phyloP scores from a whole-genome alignment of 768 basidiomycete species.

The Boletus pseudo-olivaceus region DNA sequence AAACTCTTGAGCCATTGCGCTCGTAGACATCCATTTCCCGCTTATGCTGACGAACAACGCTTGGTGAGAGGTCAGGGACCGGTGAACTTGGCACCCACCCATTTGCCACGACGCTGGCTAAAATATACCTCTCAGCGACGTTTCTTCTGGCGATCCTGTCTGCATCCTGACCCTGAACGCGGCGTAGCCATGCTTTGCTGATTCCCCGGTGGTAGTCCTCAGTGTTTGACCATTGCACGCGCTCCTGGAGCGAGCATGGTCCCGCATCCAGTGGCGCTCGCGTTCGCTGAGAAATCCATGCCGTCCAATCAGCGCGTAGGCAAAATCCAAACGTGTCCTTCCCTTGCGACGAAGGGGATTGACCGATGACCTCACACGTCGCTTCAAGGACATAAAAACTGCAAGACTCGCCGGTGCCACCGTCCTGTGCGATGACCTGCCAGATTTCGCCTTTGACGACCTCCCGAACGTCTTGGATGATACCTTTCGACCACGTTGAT shows the following conservation, averaged over 20 bases:
- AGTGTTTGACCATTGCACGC: constrained; percentile 63
- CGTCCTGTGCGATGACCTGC: constrained; percentile 40
- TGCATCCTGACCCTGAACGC: constrained; percentile 41
- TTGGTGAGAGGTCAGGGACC: constrained; percentile 1
- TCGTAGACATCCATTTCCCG: constrained; percentile 63
- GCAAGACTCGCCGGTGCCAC: constrained; percentile 22
- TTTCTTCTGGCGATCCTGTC: constrained; percentile 39
- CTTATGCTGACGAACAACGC: constrained; percentile 49
- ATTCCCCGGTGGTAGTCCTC: constrained; percentile 71
- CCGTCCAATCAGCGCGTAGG: constrained; percentile 64
- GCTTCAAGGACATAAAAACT: constrained; percentile 58
- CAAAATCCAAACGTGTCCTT: not conserved
- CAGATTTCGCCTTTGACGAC: constrained; percentile 59
- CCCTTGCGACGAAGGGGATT: constrained; percentile 14
- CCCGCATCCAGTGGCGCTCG: not conserved
- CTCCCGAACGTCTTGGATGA: constrained; percentile 48
- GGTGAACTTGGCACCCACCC: constrained; percentile 39
- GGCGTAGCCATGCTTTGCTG: constrained; percentile 60
- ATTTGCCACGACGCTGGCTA: constrained; percentile 71
- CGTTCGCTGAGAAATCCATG: constrained; percentile 43
- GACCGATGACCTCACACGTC: constrained; percentile 73
- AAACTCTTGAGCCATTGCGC: constrained; percentile 71
- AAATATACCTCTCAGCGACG: constrained; percentile 60
- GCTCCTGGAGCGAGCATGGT: constrained; percentile 14
- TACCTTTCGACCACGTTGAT: constrained; percentile 33